Conservation (phyloP, 2,329 filamentous ascomycete genomes). For the Stenocarpella maydis region DNA sequence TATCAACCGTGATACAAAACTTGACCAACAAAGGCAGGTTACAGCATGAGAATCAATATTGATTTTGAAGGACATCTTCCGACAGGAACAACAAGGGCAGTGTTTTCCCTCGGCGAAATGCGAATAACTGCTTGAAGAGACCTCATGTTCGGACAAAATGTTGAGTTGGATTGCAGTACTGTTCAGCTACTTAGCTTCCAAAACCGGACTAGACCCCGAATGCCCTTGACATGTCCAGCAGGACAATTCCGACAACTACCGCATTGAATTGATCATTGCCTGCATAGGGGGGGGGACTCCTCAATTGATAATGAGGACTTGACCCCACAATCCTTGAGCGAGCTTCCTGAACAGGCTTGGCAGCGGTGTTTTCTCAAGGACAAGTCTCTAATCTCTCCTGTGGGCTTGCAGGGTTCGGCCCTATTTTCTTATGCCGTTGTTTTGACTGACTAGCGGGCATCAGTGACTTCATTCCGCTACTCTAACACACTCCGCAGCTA, state of each 20-base stretch:
- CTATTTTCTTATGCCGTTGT: neutral
- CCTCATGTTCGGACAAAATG: neutral
- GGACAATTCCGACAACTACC: too few species aligned
- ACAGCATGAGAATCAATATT: neutral
- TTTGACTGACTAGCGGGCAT: neutral
- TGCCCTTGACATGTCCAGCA: too few species aligned
- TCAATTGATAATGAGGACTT: neutral
- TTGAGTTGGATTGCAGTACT: neutral
- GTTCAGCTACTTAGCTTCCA: neutral
- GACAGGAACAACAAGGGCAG: neutral
- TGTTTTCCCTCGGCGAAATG: neutral
- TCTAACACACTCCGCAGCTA: neutral
- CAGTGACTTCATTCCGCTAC: neutral
- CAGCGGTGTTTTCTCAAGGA: neutral
- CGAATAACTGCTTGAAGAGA: neutral
- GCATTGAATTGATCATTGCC: too few species aligned
- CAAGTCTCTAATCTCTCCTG: neutral
- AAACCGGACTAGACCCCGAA: neutral
- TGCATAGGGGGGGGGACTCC: too few species aligned
- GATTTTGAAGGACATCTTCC: neutral
- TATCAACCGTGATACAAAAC: too few species aligned
- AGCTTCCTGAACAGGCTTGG: conserved; percentile 20
- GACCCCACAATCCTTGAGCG: neutral
- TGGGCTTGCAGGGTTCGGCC: neutral
- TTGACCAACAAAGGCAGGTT: neutral